Evolutionary conservation across 164 flowering plant species (phyloP).

Genomic region (Amborella trichopoda): DNA sequence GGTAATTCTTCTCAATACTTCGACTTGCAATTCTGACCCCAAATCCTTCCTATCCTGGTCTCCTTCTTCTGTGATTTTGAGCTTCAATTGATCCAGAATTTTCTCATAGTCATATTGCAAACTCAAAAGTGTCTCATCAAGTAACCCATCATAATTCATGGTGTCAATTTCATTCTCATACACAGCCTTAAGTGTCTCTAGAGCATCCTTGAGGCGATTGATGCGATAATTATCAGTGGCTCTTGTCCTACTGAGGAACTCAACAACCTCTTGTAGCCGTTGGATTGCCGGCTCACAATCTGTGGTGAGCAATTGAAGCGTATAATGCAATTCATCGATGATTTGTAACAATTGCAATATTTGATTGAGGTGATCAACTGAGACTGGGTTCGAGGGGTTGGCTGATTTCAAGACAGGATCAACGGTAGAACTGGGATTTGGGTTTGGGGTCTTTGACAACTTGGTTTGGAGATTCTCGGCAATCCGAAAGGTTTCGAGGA

Average conservation of each 20-base stretch:
- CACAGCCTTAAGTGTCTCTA: conserved; percentile 40
- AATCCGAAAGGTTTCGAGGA: conserved; percentile 41
- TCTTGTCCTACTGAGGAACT: conserved; percentile 67
- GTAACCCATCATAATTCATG: conserved; percentile 58
- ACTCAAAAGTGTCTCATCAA: conserved; percentile 48
- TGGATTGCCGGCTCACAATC: conserved; percentile 56
- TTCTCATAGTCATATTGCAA: conserved; percentile 60
- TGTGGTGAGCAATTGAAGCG: conserved; percentile 23
- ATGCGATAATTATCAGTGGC: conserved; percentile 45
- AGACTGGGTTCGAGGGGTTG: no score
- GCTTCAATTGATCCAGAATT: conserved; percentile 30
- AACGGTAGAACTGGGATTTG: conserved; percentile 25
- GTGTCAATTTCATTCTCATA: conserved; percentile 54
- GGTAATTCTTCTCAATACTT: conserved; percentile 38
- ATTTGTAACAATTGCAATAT: no score
- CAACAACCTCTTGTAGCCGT: conserved; percentile 66
- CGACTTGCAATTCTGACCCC: conserved; percentile 38
- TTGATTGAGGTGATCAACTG: no score
- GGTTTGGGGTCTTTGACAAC: conserved; percentile 12
- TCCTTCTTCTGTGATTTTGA: conserved; percentile 11
- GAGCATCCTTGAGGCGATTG: conserved; percentile 35
- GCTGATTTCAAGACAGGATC: no score
- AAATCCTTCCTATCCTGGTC: conserved; percentile 12
- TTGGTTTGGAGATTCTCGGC: conserved; percentile 40
- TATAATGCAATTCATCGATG: conserved; percentile 27